A percentile compares a stretch with the other conserved stretches of the same genome.
Conservation (phyloP, 2,329 filamentous ascomycete genomes). For the Aspergillus sp. region DNA sequence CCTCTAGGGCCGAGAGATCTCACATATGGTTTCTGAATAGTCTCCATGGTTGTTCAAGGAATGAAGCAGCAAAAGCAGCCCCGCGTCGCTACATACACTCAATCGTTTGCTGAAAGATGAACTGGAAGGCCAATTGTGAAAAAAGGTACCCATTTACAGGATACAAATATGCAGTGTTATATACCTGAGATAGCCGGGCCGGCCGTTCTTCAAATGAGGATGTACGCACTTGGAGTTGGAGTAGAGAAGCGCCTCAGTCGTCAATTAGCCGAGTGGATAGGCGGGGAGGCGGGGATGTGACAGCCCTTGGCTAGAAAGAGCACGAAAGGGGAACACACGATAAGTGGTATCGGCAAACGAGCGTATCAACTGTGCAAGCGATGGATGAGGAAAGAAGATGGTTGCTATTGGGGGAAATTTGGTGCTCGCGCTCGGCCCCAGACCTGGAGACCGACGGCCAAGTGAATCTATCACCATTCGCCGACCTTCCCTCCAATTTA, state of each 20-base stretch:
- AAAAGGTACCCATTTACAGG: neutral
- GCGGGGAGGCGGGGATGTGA: neutral
- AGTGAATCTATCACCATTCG: neutral
- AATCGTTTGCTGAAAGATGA: neutral
- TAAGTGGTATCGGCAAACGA: neutral
- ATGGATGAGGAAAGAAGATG: neutral
- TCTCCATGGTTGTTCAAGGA: slow-evolving; percentile 28
- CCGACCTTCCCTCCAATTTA: neutral
- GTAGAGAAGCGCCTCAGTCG: neutral
- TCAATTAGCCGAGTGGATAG: neutral
- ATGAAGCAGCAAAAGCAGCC: neutral
- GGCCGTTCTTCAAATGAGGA: neutral
- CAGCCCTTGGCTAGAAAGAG: neutral
- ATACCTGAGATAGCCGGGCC: neutral
- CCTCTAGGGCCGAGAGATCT: slow-evolving; percentile 47
- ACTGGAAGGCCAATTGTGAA: neutral
- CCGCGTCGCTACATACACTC: neutral
- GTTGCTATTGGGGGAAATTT: slow-evolving; percentile 7
- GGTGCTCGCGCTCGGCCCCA: slow-evolving; percentile 11
- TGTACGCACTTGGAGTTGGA: neutral
- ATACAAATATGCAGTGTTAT: neutral
- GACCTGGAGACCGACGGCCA: slow-evolving; percentile 12
- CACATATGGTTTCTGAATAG: slow-evolving; percentile 26
- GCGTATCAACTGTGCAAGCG: neutral
- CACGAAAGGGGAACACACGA: neutral